A percentile compares a stretch with the other conserved stretches of the same genome.
Conservation (phyloP, 2,329 filamentous ascomycete genomes). For the Cercospora sesami region DNA sequence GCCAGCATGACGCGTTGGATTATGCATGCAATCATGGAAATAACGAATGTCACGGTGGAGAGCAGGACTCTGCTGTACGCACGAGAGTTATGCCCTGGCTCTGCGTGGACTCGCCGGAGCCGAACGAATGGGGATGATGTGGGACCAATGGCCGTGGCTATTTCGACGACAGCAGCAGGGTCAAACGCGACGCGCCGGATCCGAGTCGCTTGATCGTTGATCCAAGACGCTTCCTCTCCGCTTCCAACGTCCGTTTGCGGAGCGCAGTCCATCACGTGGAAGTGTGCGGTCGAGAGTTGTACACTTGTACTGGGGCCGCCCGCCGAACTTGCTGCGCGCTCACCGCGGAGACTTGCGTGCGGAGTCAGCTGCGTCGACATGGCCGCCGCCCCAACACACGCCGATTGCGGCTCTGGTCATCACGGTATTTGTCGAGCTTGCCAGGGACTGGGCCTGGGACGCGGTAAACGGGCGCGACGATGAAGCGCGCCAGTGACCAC, state of each 20-base stretch:
- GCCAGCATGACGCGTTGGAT: not conserved
- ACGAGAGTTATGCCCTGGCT: not conserved
- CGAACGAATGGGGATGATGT: not conserved
- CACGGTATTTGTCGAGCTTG: not conserved
- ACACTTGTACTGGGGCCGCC: not conserved
- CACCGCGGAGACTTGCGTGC: not conserved
- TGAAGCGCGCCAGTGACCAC: not conserved
- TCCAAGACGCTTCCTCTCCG: not conserved
- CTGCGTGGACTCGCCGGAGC: not conserved
- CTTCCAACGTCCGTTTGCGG: not conserved
- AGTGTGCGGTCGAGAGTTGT: not conserved
- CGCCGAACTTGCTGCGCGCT: not conserved
- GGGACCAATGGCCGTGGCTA: not conserved
- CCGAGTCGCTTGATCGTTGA: conserved; percentile 8
- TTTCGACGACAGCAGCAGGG: not conserved
- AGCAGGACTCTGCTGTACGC: not conserved
- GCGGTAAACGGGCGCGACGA: not conserved
- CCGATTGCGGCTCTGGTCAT: conserved; percentile 4
- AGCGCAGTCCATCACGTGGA: not conserved
- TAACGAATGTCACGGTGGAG: not conserved
- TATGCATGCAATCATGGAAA: not conserved
- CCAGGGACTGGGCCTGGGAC: not conserved
- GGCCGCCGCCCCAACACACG: not conserved
- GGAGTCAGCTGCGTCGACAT: conserved; percentile 6
- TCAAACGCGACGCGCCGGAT: not conserved